Percentiles rank a stretch among this genome's conserved stretches.
Evolutionary conservation across 2,329 filamentous ascomycete species (phyloP).

Genomic region (Ophiostoma perfectum): DNA sequence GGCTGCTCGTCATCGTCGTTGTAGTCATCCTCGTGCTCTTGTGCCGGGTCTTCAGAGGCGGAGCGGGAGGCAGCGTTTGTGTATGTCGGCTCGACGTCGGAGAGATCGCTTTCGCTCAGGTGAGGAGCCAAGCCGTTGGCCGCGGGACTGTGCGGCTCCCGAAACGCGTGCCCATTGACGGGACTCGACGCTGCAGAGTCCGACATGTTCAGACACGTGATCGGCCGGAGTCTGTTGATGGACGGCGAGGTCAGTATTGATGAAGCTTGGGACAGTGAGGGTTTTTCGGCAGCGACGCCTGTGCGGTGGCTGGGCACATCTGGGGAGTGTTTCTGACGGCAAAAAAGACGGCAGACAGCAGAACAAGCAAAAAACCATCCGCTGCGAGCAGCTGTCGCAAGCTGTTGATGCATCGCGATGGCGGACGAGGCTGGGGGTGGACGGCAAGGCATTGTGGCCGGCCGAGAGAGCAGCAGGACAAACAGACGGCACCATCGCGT

Average conservation of each 20-base stretch:
- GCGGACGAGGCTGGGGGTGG: conserved; percentile 26
- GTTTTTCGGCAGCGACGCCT: conserved; percentile 21
- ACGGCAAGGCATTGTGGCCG: conserved; percentile 25
- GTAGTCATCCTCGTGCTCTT: conserved; percentile 49
- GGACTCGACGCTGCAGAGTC: conserved; percentile 56
- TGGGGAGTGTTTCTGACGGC: conserved; percentile 12
- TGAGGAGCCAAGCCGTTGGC: conserved; percentile 38
- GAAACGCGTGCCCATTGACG: conserved; percentile 61
- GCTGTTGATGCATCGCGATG: conserved; percentile 21
- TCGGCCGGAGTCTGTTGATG: conserved; percentile 54
- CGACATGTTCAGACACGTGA: conserved; percentile 58
- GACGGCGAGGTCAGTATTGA: conserved; percentile 44
- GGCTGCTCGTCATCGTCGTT: conserved; percentile 40
- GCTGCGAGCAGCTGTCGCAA: conserved; percentile 25
- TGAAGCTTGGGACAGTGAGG: conserved; percentile 29
- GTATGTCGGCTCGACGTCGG: conserved; percentile 57
- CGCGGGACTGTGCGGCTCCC: conserved; percentile 44
- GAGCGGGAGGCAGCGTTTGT: conserved; percentile 40
- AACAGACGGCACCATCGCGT: conserved; percentile 14
- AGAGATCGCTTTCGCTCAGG: conserved; percentile 69
- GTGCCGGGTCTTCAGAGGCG: conserved; percentile 10
- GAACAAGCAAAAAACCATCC: background rate
- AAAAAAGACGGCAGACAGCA: conserved; percentile 10
- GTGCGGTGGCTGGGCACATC: background rate
- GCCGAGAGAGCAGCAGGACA: background rate